Conservation (phyloP, 352 stramenopile species). For the Lagenidium sp. region DNA sequence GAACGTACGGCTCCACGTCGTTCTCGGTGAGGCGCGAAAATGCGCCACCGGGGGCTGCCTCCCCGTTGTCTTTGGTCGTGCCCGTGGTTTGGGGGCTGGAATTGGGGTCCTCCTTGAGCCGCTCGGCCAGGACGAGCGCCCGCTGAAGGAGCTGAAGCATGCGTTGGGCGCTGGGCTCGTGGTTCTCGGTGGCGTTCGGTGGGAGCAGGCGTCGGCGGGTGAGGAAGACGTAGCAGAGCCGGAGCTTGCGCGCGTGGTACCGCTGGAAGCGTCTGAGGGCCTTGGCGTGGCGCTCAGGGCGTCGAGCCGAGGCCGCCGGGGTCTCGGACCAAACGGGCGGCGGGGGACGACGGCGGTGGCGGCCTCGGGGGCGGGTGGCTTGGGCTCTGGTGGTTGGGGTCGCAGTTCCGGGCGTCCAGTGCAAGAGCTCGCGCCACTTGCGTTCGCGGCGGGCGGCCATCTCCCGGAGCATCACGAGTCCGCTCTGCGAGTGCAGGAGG, state of each 20-base stretch:
- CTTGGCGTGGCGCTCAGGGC: too few relatives aligned
- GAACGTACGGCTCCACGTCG: constrained; percentile 23
- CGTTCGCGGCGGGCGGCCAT: constrained; percentile 15
- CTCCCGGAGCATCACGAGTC: constrained; percentile 40
- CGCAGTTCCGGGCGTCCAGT: not conserved
- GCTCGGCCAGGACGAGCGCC: not conserved
- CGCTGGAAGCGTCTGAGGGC: not conserved
- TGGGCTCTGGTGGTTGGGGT: not conserved
- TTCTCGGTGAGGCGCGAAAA: constrained; percentile 2
- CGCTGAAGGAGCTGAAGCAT: not conserved
- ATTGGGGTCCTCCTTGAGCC: not conserved
- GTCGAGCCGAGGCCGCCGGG: not conserved
- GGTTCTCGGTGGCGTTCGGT: too few relatives aligned
- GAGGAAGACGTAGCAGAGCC: not conserved
- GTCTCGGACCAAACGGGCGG: not conserved
- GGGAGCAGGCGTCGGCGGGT: not conserved
- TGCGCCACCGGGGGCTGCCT: not conserved
- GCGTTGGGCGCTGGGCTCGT: not conserved
- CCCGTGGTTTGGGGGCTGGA: not conserved
- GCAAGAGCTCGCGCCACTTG: constrained; percentile 30
- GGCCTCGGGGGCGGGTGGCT: not conserved
- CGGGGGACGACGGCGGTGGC: not conserved
- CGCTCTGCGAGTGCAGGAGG: constrained; percentile 38
- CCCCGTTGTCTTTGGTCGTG: not conserved
- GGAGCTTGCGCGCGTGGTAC: not conserved